Base-by-base conservation (phyloP, 352 stramenopile genomes). In the Phytophthora boehmeriae region DNA sequence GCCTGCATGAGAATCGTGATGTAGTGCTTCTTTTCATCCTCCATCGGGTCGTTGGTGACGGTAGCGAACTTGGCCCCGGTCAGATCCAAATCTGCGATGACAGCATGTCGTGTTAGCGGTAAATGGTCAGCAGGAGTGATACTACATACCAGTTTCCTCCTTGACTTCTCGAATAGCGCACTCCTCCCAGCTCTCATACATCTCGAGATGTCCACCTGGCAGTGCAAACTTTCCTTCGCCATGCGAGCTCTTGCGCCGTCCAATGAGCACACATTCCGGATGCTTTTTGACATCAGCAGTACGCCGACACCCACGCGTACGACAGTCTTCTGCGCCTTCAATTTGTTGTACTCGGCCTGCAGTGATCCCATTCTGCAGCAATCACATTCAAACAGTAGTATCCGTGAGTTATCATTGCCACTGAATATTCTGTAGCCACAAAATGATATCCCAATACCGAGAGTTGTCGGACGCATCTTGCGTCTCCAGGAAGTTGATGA, bases 1-100 rank as follows among this genome's bases (percentile, higher is more conserved):
- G 84, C 83, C 45, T 92, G 80, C 79, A 92, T 90, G 48, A 93
- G 83, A 59, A 95, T 89, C 39, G 86, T 95, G 51, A 93, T 91
- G 71, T 93, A 95, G 66, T 95, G 86, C 55, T 92, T 93, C 59
- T 63, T 76, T 57, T 93, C 80, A 52, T 90, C 73, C 57, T 89
- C 70, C 83, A 93, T 95, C 6, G 75, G 75, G 63, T 95, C 86
- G 65, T 95, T 95, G 9, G 86, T 95, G 45, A 90, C 81, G 43
- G 86, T 88, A 16, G 80, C 75, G 51, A 95, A 89, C 47, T 51
- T 75, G 30, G 71, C 64, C 35, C 62, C 59, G 11, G 71, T 66
- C 36, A 95, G 48, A 45, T 92, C 77, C 25, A 95, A 52, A 57
- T 92, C 78, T 90, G 60, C 17, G 8, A n/a, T 8, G 35, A 45